Evolutionary conservation across 129 eudicot genomes (phyloP).

Genomic region (Smallanthus sonchifolius): DNA sequence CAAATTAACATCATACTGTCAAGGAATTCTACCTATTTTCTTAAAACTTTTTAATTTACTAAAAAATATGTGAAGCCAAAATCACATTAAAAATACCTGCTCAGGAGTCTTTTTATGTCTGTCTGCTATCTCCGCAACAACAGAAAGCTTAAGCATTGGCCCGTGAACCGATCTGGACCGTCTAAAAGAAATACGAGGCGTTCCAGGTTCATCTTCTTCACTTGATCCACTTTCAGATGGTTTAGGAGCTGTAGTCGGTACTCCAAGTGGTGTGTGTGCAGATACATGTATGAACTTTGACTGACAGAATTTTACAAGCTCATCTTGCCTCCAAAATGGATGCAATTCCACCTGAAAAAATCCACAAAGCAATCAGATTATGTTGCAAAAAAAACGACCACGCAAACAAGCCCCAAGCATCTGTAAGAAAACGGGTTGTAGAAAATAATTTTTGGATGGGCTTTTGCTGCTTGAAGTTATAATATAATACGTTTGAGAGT

Average conservation of each 20-base stretch:
- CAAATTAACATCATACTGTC: not conserved
- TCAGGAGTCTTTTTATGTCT: conserved; percentile 58
- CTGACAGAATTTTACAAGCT: conserved; percentile 57
- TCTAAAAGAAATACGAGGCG: conserved; percentile 55
- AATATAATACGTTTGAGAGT: not conserved
- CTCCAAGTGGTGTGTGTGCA: conserved; percentile 64
- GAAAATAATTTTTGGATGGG: not conserved
- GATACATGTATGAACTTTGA: conserved; percentile 54
- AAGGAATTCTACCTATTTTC: not conserved
- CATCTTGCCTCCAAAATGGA: conserved; percentile 69
- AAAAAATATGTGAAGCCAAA: not conserved
- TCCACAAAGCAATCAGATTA: not conserved
- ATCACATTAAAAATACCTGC: conserved; percentile 32
- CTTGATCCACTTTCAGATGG: conserved; percentile 62
- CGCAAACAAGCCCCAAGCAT: not conserved
- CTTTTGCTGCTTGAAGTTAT: not conserved
- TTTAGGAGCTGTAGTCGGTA: conserved; percentile 45
- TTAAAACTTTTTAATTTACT: not conserved
- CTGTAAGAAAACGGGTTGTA: not conserved
- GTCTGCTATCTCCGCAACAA: conserved; percentile 60
- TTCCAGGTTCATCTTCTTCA: conserved; percentile 68
- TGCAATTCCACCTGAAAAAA: conserved; percentile 46
- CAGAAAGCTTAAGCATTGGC: conserved; percentile 54
- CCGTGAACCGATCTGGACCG: conserved; percentile 63
- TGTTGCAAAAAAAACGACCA: not conserved